Percentiles rank a stretch among this genome's conserved stretches.
Conservation (phyloP, 257 asterid genomes). For the Solanum raphanifolium region DNA sequence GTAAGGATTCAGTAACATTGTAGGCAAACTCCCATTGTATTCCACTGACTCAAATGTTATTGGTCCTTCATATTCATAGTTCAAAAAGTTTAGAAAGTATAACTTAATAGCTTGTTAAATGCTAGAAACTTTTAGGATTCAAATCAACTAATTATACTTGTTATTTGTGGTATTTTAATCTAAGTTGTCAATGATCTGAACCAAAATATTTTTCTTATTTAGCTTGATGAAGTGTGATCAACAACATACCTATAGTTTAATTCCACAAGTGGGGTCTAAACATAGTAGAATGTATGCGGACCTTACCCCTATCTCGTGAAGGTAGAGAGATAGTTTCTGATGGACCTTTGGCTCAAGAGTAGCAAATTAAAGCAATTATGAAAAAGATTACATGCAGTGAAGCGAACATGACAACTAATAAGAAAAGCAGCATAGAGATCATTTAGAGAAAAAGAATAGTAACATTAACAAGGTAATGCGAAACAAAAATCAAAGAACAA, state of each 20-base stretch:
- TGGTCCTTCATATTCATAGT: not conserved
- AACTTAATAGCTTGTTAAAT: not conserved
- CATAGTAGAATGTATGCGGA: not conserved
- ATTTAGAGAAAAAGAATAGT: no score
- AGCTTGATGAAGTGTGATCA: not conserved
- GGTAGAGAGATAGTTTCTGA: not conserved
- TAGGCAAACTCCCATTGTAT: constrained; percentile 10
- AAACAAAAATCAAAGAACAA: not conserved
- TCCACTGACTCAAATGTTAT: not conserved
- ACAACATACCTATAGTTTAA: not conserved
- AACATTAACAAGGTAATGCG: not conserved
- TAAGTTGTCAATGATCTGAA: not conserved
- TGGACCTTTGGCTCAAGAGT: not conserved
- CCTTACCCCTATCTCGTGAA: not conserved
- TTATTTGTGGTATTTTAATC: not conserved
- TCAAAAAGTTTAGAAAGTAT: not conserved
- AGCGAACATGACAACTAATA: not conserved
- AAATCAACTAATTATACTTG: not conserved
- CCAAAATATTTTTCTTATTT: not conserved
- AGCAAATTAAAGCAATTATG: not conserved
- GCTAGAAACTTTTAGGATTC: not conserved
- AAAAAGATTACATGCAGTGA: not conserved
- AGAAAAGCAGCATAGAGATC: not conserved
- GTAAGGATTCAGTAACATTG: not conserved
- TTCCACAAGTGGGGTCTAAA: not conserved